Percentiles rank a stretch among this genome's conserved stretches.
Evolutionary conservation across 2,329 filamentous ascomycete species (phyloP).

Genomic region (Chlorencoelia australis): DNA sequence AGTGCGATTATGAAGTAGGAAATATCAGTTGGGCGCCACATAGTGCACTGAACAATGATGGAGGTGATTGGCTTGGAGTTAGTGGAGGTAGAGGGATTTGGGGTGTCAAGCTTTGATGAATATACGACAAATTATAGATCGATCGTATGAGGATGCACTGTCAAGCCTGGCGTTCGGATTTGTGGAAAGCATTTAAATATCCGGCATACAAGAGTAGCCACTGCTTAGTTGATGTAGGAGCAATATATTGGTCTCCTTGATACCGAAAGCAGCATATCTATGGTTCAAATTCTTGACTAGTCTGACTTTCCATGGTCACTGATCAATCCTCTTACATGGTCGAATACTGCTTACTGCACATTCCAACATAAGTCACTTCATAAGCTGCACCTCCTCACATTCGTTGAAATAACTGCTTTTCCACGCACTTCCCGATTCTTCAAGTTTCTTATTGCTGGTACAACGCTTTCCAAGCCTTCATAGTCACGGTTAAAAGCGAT

Average conservation of each 20-base stretch:
- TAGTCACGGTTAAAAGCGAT: slow-evolving; percentile 40
- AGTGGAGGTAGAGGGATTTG: slow-evolving; percentile 72
- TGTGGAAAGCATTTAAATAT: slow-evolving; percentile 16
- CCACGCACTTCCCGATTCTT: slow-evolving; percentile 41
- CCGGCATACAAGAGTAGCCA: too few species aligned
- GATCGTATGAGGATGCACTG: too few species aligned
- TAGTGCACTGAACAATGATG: slow-evolving; percentile 53
- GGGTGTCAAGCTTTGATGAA: slow-evolving; percentile 38
- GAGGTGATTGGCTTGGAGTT: slow-evolving; percentile 76
- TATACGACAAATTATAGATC: slow-evolving; percentile 12
- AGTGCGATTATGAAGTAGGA: slow-evolving; percentile 77
- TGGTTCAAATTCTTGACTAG: too few species aligned
- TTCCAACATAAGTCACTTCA: too few species aligned
- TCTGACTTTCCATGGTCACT: too few species aligned
- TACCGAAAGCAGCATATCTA: too few species aligned
- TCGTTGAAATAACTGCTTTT: slow-evolving; percentile 46
- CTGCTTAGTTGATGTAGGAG: too few species aligned
- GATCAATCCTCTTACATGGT: too few species aligned
- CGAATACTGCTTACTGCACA: too few species aligned
- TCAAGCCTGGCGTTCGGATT: slow-evolving; percentile 19
- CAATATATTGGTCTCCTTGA: too few species aligned
- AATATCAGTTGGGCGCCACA: slow-evolving; percentile 80
- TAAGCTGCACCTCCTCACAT: too few species aligned
- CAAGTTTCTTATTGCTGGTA: slow-evolving; percentile 41
- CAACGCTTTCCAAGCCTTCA: slow-evolving; percentile 38